Evolutionary conservation across 2,329 filamentous ascomycete species (phyloP).

Genomic region (Cordyceps tenuipes): DNA sequence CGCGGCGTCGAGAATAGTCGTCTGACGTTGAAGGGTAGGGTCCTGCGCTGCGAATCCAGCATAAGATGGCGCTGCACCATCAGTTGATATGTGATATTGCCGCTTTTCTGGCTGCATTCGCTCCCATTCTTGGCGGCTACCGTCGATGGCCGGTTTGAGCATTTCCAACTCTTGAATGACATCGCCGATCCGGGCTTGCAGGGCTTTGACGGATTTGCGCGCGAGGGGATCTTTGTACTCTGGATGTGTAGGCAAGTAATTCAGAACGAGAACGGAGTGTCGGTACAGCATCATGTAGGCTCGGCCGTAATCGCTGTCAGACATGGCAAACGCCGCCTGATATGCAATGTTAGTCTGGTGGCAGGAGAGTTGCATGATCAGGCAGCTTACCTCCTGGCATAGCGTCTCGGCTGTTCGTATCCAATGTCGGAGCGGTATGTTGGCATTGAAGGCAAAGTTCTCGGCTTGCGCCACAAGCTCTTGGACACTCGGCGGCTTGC

Average conservation of each 20-base stretch:
- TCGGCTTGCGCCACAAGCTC: conserved; percentile 70
- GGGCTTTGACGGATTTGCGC: conserved; percentile 49
- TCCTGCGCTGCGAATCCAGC: conserved; percentile 46
- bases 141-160: conserved; percentile 70
- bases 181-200: conserved; percentile 40
- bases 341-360: conserved; percentile 15
- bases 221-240: conserved; percentile 60
- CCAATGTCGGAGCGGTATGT: conserved; percentile 73
- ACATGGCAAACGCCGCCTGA: conserved; percentile 75
- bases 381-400: conserved; percentile 61
- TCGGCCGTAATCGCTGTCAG: conserved; percentile 77
- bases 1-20: conserved; percentile 57
- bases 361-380: background rate
- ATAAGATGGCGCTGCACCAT: conserved; percentile 27
- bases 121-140: conserved; percentile 60
- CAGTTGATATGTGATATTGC: conserved; percentile 13
- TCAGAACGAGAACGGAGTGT: conserved; percentile 75
- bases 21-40: conserved; percentile 49
- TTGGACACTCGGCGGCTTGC: conserved; percentile 58
- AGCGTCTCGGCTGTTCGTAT: conserved; percentile 71
- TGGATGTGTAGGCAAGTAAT: conserved; percentile 67
- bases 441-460: conserved; percentile 71
- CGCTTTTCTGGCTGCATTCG: conserved; percentile 37
- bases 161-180: conserved; percentile 66
- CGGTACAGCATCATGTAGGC: conserved; percentile 89